Percentiles rank a stretch among this genome's conserved stretches.
Conservation (phyloP, 208 protist genomes). For the Porcisia hertigi region DNA sequence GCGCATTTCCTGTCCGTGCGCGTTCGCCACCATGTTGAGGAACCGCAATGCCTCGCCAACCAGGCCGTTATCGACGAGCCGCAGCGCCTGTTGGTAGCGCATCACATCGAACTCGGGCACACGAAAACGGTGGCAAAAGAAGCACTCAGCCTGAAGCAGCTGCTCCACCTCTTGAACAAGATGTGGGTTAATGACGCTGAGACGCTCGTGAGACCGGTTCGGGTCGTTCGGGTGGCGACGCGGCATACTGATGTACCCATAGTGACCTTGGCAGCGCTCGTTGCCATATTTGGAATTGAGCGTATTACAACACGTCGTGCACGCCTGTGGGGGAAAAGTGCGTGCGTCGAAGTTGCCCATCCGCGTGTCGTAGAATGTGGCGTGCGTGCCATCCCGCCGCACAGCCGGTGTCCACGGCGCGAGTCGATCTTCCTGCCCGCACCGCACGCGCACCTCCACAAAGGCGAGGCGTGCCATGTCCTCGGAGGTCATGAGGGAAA, state of each 20-base stretch:
- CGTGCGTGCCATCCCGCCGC: conserved; percentile 38
- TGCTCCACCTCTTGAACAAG: conserved; percentile 67
- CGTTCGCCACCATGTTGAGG: conserved; percentile 68
- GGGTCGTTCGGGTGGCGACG: conserved; percentile 64
- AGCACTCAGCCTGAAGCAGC: conserved; percentile 85
- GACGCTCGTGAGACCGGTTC: conserved; percentile 28
- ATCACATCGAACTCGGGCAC: conserved; percentile 77
- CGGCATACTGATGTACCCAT: conserved; percentile 87
- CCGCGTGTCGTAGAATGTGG: conserved; percentile 87
- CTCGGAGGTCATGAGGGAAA: conserved; percentile 78
- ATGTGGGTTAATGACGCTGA: conserved; percentile 87
- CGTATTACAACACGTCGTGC: conserved; percentile 71
- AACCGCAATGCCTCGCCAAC: conserved; percentile 82
- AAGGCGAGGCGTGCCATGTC: conserved; percentile 82
- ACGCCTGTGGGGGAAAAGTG: conserved; percentile 76
- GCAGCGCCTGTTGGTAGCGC: conserved; percentile 81
- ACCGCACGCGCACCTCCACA: conserved; percentile 78
- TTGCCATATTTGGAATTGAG: conserved; percentile 71
- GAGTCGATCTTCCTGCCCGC: conserved; percentile 62
- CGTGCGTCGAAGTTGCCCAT: conserved; percentile 91
- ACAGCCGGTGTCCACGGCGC: conserved; percentile 28
- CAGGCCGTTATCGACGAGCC: conserved; percentile 67
- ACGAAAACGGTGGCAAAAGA: conserved; percentile 86
- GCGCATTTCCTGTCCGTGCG: conserved; percentile 55
- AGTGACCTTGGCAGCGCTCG: conserved; percentile 89